Percentiles rank a stretch among this genome's conserved stretches.
Conservation (phyloP, 2,329 filamentous ascomycete species). For the Tolypocladium capitatum region DNA sequence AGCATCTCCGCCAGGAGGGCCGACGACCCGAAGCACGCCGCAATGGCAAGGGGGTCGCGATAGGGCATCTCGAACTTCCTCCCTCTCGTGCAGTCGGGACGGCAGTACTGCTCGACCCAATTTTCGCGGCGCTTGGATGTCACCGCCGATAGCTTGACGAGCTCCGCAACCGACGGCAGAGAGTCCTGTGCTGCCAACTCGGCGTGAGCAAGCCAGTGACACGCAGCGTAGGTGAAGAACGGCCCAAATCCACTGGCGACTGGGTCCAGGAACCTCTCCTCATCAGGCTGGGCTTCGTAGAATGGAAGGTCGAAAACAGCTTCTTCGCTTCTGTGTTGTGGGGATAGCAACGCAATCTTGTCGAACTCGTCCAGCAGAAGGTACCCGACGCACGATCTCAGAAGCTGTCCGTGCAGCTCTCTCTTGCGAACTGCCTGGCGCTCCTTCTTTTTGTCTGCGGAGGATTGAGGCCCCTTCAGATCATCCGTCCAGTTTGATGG, state of each 20-base stretch:
- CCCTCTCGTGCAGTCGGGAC: not conserved
- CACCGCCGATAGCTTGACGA: not conserved
- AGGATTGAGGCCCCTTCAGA: not conserved
- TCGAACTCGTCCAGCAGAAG: not conserved
- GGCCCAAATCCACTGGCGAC: not conserved
- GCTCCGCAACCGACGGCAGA: not conserved
- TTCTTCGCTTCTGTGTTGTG: not conserved
- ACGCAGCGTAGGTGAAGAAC: not conserved
- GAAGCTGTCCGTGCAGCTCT: not conserved
- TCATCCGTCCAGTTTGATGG: not conserved
- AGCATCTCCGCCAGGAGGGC: not conserved
- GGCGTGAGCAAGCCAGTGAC: not conserved
- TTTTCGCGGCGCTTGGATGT: not conserved
- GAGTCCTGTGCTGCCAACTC: not conserved
- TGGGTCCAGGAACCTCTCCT: not conserved
- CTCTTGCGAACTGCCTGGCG: not conserved
- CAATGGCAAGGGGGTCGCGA: not conserved
- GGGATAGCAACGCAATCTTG: not conserved
- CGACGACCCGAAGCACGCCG: not conserved
- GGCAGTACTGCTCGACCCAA: not conserved
- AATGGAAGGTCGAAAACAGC: not conserved
- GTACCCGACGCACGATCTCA: not conserved
- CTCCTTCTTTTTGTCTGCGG: not conserved
- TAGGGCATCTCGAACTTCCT: not conserved
- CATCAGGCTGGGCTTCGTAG: not conserved